Base-by-base conservation (phyloP, 1,139 yeast species). In the Cylindricascospora bacillispora region DNA sequence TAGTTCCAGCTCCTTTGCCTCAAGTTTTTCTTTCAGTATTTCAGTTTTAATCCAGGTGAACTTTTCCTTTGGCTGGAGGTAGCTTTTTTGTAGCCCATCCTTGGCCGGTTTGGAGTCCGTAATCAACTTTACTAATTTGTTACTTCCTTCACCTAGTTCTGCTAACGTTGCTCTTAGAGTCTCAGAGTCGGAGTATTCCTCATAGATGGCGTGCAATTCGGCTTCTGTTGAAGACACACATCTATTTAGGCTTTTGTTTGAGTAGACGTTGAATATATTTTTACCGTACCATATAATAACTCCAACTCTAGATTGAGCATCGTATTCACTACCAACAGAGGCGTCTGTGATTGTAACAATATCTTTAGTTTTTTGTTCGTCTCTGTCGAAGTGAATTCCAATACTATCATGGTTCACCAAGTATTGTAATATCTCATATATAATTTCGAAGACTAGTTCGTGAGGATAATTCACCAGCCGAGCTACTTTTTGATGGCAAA, bases 221-320 rank as follows among this genome's bases (percentile, higher is more conserved):
- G 22, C 22, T 19, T 19, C 22, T 4, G 22, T 19, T 19, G 22
- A 19, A 11, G 22, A 19, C 11, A 19, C 22, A 11, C 22, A 19
- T n/a, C n/a, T n/a, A n/a, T n/a, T n/a, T n/a, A n/a, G n/a, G n/a
- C n/a, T n/a, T 5, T 19, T 19, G 11, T 19, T 19, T 4, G 22
- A 19, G 22, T 19, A 19, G 10, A 19, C 22, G 4, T 19, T 19
- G 22, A 19, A 19, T 10, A 19, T 19, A 5, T 19, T 19, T 11
- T 19, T 19, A 11, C n/a, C 23, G 10, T 21, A 21, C 23, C 23
- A 10, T 6, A 21, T 21, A 11, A 21, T 21, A 21, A 10, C 23
- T 21, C 23, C 23, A 10, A 21, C 13, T 21, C 23, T 21, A 11
- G 23, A 21, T 21, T 21, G 23, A 11, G 23, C 23, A 21, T 21